Percentiles rank a stretch among this genome's conserved stretches.
Evolutionary conservation across 352 stramenopile species (phyloP).

Genomic region (Globisporangium takayamanum): DNA sequence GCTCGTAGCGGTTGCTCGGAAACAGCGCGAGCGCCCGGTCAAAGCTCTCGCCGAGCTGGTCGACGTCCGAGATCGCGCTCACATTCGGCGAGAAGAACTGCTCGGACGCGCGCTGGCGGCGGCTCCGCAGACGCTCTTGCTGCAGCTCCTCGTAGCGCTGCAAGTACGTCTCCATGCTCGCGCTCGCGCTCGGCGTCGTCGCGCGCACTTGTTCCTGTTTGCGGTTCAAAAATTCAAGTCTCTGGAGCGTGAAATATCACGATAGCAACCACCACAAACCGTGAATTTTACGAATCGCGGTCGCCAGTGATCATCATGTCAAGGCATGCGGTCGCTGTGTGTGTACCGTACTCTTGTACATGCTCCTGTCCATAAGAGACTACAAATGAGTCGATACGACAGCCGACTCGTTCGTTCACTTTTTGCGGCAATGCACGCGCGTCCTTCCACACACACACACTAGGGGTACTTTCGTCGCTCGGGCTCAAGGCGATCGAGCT

Average conservation of each 20-base stretch:
- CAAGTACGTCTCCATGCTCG: conserved; percentile 36
- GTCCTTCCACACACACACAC: not conserved
- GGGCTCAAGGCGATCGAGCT: conserved; percentile 28
- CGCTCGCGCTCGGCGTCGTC: too few relatives aligned
- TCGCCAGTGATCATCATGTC: too few relatives aligned
- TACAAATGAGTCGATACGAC: too few relatives aligned
- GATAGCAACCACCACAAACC: not conserved
- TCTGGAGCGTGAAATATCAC: not conserved
- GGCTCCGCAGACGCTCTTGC: conserved; percentile 25
- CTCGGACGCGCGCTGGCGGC: conserved; percentile 15
- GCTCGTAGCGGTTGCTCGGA: conserved; percentile 9
- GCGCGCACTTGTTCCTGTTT: conserved; percentile 1
- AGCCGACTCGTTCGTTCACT: not conserved
- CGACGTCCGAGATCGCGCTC: conserved; percentile 6
- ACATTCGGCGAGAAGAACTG: conserved; percentile 8
- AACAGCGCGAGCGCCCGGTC: conserved; percentile 4
- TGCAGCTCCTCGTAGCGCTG: conserved; percentile 48
- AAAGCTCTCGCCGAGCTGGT: conserved; percentile 4
- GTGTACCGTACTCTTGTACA: too few relatives aligned
- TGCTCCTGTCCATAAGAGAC: too few relatives aligned
- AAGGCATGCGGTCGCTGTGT: too few relatives aligned
- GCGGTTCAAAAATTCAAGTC: conserved; percentile 7
- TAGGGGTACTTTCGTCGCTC: conserved; percentile 17
- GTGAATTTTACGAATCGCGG: not conserved
- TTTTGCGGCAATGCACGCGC: not conserved